Conservation (phyloP, 208 protist genomes). For the Acanthamoeba healyi region DNA sequence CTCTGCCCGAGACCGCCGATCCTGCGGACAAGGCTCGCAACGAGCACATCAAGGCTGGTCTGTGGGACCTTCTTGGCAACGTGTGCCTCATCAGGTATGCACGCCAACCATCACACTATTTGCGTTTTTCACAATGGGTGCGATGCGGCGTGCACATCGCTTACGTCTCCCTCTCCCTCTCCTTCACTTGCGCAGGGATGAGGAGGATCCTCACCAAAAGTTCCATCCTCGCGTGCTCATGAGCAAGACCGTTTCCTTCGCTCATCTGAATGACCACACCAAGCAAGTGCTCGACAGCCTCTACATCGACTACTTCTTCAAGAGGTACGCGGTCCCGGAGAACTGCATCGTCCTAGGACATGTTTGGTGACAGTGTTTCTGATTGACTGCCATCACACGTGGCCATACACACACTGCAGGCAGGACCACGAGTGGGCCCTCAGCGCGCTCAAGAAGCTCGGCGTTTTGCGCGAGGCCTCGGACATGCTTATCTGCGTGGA, state of each 20-base stretch:
- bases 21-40: not conserved
- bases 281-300: constrained; percentile 81
- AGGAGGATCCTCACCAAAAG: constrained; percentile 74
- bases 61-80: constrained; percentile 78
- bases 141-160: not conserved
- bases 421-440: constrained; percentile 69
- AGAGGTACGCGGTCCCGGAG: constrained; percentile 71
- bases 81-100: constrained; percentile 79
- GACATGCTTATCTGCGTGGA: constrained; percentile 92
- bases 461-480: constrained; percentile 64
- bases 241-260: constrained; percentile 82
- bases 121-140: not conserved
- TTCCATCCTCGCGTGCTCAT: constrained; percentile 87
- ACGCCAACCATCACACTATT: not conserved
- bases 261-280: constrained; percentile 73
- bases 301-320: constrained; percentile 87
- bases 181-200: constrained; percentile 8
- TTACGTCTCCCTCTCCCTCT: not conserved
- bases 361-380: too few relatives aligned
- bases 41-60: constrained; percentile 27
- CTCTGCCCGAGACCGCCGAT: constrained; percentile 33
- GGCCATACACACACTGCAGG: too few relatives aligned
- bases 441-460: constrained; percentile 71
- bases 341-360: not conserved
- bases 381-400: not conserved